A percentile compares a stretch with the other conserved stretches of the same genome.
phyloP scores from a whole-genome alignment of 2,329 filamentous ascomycete genomes.

The Arachnopeziza araneosa region DNA sequence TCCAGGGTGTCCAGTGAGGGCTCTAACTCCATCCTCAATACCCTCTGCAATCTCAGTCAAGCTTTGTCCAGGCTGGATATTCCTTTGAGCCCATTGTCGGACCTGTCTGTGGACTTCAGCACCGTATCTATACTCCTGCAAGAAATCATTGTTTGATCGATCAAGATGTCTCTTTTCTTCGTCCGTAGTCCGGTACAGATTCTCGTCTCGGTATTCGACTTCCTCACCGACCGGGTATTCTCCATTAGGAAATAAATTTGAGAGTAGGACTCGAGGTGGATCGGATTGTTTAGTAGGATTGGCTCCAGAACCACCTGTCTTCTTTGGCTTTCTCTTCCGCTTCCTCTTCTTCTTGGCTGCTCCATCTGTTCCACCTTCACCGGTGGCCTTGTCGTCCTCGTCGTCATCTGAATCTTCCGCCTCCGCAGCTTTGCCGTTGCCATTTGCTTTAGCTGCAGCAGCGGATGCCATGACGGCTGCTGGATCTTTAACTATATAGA shows the following conservation, averaged over 20 bases:
- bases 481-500: slow-evolving; percentile 27
- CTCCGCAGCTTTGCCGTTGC: slow-evolving; percentile 19
- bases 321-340: slow-evolving; percentile 70
- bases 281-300: slow-evolving; percentile 65
- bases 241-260: slow-evolving; percentile 66
- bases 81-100: slow-evolving; percentile 74
- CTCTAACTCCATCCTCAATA: slow-evolving; percentile 79
- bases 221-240: slow-evolving; percentile 74
- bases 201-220: slow-evolving; percentile 72
- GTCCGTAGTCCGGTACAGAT: slow-evolving; percentile 70
- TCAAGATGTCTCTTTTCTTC: slow-evolving; percentile 82
- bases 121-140: slow-evolving; percentile 75
- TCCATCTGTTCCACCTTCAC: slow-evolving; percentile 34
- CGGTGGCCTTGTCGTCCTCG: slow-evolving; percentile 37
- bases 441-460: slow-evolving; percentile 22
- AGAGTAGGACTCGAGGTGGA: slow-evolving; percentile 68
- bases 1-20: slow-evolving; percentile 70
- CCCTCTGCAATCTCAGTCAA: slow-evolving; percentile 78
- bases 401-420: slow-evolving; percentile 49
- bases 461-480: slow-evolving; percentile 26
- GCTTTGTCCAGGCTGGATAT: slow-evolving; percentile 73
- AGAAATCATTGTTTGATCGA: slow-evolving; percentile 72
- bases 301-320: slow-evolving; percentile 49
- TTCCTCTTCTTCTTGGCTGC: slow-evolving; percentile 60
- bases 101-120: slow-evolving; percentile 90